Percentiles rank a stretch among this genome's conserved stretches.
Evolutionary conservation across 768 basidiomycete species (phyloP).

Genomic region (Trichaptum fuscoviolaceum): DNA sequence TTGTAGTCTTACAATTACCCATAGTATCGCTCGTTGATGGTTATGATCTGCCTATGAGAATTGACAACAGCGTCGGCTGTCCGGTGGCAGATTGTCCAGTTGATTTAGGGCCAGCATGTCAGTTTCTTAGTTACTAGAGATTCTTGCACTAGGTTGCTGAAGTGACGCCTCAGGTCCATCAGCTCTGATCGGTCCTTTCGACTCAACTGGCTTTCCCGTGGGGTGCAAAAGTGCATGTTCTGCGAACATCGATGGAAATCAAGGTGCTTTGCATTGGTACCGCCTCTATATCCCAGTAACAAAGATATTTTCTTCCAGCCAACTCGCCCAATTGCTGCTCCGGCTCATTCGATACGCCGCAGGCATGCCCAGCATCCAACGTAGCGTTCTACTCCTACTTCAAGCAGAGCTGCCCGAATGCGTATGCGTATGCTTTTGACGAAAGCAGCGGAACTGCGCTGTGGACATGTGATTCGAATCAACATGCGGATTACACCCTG

Average conservation of each 20-base stretch:
- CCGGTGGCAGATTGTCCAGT: constrained; percentile 43
- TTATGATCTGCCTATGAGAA: constrained; percentile 28
- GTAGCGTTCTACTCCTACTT: constrained; percentile 40
- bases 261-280: constrained; percentile 18
- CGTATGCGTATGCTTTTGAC: constrained; percentile 54
- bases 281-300: not conserved
- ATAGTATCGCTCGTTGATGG: constrained; percentile 64
- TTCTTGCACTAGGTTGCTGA: not conserved
- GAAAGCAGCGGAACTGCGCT: constrained; percentile 47
- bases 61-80: constrained; percentile 20
- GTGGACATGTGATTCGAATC: constrained; percentile 41
- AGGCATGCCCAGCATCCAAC: constrained; percentile 49
- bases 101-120: constrained; percentile 57
- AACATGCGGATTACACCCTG: constrained; percentile 41
- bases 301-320: constrained; percentile 32
- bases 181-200: constrained; percentile 46
- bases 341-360: constrained; percentile 44
- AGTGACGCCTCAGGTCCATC: constrained; percentile 35
- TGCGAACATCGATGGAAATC: constrained; percentile 30
- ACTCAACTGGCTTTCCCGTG: constrained; percentile 47
- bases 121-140: constrained; percentile 5
- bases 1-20: not conserved
- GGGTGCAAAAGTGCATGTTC: constrained; percentile 60
- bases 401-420: constrained; percentile 40
- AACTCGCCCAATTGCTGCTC: constrained; percentile 65